Base-by-base conservation (phyloP, 805 yeast genomes). In the Hanseniaspora lindneri region DNA sequence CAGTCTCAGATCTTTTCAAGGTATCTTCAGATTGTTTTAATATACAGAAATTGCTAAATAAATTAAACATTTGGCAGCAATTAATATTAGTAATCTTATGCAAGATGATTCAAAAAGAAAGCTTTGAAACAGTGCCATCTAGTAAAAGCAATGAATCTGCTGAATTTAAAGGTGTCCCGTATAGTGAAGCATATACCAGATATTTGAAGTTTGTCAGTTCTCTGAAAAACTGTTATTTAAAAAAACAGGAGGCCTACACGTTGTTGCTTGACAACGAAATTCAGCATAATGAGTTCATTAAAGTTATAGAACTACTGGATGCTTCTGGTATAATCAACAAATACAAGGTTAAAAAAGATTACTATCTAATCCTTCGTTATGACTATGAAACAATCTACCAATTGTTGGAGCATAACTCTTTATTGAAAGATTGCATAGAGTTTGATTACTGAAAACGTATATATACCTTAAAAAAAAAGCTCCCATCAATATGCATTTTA, bases 1-100 rank as follows among this genome's bases (percentile, higher is more conserved):
- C 30, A 30, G 29, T 46, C 7, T 17, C 20, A n/a, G 42, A 46
- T 14, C 36, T 39, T 14, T 39, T 46, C 11, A 46, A 46, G 16
- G 16, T 46, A 24, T 39, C 49, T 8, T 13, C 37, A 11, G 41
- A 46, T 33, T 16, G 20, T 27, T 39, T 46, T 4, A 39, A 46
- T 25, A 17, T 46, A 1, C 49, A 46, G 19, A 46, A 46, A n/a
- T 14, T 46, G 21, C n/a, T 46, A 32, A 39, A 32, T 21, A 46
- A 32, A 24, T 30, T 46, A 35, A 46, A 39, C 19, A 39, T 46
- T 16, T 46, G 49, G 49, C 49, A 46, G 11, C 49, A 46, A 4
- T 24, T 46, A 23, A 20, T 46, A 9, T 20, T 46, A n/a, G 20
- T 46, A 6, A 19, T 46, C 6, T 8, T 46, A 2, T 46, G 49